These are phyloP conservation scores for Acorus calamus DNA, from an alignment of 106 monocot genomes.

Conservation along the genomic window DNA sequence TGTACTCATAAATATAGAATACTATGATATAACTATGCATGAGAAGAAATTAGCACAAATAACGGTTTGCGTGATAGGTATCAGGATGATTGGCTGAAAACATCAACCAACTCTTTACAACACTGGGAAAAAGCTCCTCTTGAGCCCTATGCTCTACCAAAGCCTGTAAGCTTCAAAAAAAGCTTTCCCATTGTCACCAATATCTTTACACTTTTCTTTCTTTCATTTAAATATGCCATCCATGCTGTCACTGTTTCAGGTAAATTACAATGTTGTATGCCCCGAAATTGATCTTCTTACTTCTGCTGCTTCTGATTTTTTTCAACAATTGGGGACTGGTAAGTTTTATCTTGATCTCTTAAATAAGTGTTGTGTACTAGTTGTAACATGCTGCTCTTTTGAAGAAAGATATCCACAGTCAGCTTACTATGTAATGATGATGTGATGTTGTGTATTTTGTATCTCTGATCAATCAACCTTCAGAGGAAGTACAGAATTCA, in stretches of 20 bases:
- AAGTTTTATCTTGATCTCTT: conserved; percentile 11
- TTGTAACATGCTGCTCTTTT: background rate
- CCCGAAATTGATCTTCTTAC: conserved; percentile 89
- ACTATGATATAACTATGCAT: too few species aligned
- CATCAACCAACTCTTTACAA: conserved; percentile 48
- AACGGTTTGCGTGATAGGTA: conserved; percentile 37
- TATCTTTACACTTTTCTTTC: background rate
- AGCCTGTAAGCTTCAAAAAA: conserved; percentile 43
- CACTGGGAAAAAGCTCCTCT: conserved; percentile 94
- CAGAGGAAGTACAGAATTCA: too few species aligned
- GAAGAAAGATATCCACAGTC: too few species aligned
- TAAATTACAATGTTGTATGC: conserved; percentile 70
- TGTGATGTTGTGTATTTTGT: too few species aligned
- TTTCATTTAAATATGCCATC: background rate
- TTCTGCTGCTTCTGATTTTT: conserved; percentile 71
- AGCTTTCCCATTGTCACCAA: background rate
- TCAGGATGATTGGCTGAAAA: conserved; percentile 98
- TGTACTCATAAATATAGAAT: too few species aligned
- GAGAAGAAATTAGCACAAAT: too few species aligned
- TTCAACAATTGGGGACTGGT: conserved; percentile 84
- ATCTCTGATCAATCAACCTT: too few species aligned
- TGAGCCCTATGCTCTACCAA: conserved; percentile 90
- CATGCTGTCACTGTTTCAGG: conserved; percentile 26
- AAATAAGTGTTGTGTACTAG: background rate
- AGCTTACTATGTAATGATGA: too few species aligned